Percentiles rank a stretch among this genome's conserved stretches.
These are phyloP conservation scores for Phytophthora cajani DNA, from an alignment of 352 stramenopile species.

Conservation along the genomic window DNA sequence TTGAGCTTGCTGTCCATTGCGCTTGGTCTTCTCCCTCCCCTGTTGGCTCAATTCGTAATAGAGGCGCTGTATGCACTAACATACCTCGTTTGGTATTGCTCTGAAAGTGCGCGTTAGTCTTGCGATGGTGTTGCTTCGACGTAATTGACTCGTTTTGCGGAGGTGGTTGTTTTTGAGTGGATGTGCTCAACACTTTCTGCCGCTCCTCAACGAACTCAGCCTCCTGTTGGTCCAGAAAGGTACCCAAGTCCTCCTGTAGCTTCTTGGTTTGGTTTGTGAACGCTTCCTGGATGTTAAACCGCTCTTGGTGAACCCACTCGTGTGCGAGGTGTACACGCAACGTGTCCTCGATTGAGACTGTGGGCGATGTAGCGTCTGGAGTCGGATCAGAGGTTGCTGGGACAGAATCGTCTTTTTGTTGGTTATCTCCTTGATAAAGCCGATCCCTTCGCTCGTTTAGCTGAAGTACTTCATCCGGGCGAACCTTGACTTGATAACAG, in stretches of 20 bases:
- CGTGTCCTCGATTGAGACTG: constrained; percentile 23
- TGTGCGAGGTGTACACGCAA: constrained; percentile 37
- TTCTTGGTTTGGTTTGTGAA: constrained; percentile 70
- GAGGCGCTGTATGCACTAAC: constrained; percentile 25
- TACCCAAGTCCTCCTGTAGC: constrained; percentile 54
- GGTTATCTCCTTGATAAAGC: constrained; percentile 8
- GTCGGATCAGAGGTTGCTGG: neutral
- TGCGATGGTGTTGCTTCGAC: neutral
- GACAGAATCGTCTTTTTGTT: constrained; percentile 11
- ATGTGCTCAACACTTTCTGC: constrained; percentile 37
- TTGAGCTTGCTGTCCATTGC: neutral
- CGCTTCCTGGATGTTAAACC: constrained; percentile 74
- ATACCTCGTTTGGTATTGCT: constrained; percentile 34
- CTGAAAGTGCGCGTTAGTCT: constrained; percentile 24
- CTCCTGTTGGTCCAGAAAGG: constrained; percentile 56
- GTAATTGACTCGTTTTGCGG: neutral
- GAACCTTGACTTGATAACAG: constrained; percentile 18
- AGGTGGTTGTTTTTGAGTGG: neutral
- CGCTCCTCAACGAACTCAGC: constrained; percentile 40
- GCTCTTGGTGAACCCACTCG: constrained; percentile 68
- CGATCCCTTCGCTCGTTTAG: neutral
- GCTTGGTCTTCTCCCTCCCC: constrained; percentile 6
- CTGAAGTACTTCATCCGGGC: constrained; percentile 2
- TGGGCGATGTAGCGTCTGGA: neutral
- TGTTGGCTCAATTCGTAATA: constrained; percentile 13